Evolutionary conservation across 441 rosid species (phyloP), one percentile per base, ranked within the genome.

Genomic region (Populus hybrid): DNA sequence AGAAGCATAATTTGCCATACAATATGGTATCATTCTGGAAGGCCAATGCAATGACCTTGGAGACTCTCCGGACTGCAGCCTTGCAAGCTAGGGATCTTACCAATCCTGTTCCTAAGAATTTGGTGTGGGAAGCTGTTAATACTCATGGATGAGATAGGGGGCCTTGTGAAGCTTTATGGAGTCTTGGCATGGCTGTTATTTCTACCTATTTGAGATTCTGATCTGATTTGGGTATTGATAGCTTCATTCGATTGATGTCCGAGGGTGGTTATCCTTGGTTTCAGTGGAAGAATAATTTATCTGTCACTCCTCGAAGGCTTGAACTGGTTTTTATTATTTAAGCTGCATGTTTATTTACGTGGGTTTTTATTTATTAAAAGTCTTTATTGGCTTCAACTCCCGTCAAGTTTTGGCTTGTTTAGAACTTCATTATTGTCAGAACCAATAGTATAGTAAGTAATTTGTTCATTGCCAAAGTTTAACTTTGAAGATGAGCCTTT

Each of bases 81-180:
- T 84, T 91, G 84, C 92, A 86, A 87, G 95, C 95, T 40, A 85
- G 93, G 42, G 88, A 89, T 75, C 75, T 85, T 24, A 38, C 82
- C 46, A 82, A 70, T 57, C 90, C 91, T 1, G 77, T 85, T 69
- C 91, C 95, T 3, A 89, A 80, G 87, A 91, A 90, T 77, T 78
- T 91, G 61, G 87, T 91, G 40, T 91, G 93, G 95, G 95, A 91
- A 81, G 95, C 95, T 68, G 86, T 88, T 12, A 91, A 91, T 76
- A 91, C 91, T 61, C 90, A 85, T 81, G 93, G 95, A 30, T 91
- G 86, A 87, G 72, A 72, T 32, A 5, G n/a, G 50, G 73, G 16
- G 59, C 20, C 32, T 12, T 36, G 1, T 24, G 79, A 69, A 73
- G 77, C 78, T 69, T 46, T 50, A 50, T 12, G 65, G 82, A 81